phyloP scores from a whole-genome alignment of 306 rosid species.

The Medicago truncatula region DNA sequence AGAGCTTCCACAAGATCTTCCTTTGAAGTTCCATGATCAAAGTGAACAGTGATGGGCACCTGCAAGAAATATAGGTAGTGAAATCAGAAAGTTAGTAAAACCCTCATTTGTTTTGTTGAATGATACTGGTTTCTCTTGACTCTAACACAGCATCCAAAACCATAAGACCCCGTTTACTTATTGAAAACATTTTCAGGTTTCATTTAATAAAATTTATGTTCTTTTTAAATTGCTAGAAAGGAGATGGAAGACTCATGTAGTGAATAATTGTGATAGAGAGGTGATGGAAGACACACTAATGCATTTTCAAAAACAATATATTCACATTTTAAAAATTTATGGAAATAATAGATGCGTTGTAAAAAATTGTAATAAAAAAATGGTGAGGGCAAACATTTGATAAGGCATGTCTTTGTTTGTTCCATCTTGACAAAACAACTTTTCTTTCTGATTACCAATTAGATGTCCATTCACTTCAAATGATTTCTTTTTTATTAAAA shows the following conservation, averaged over 20 bases:
- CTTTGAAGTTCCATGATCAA: constrained; percentile 93
- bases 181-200: neutral
- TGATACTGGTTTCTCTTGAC: constrained; percentile 17
- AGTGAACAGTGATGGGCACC: constrained; percentile 93
- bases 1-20: constrained; percentile 84
- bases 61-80: constrained; percentile 45
- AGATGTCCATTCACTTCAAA: constrained; percentile 9
- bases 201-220: neutral
- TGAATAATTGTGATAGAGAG: neutral
- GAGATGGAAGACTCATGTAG: neutral
- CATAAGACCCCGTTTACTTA: neutral
- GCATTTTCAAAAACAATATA: no score
- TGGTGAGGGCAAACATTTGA: neutral
- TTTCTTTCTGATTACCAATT: neutral
- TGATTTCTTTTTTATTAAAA: neutral
- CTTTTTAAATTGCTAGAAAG: neutral
- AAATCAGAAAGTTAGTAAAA: constrained; percentile 30
- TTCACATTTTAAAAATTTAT: neutral
- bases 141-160: constrained; percentile 17
- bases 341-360: neutral
- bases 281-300: neutral
- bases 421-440: constrained; percentile 22
- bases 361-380: neutral
- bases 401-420: constrained; percentile 17
- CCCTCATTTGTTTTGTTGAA: neutral